Base-by-base conservation (phyloP, 1,284 basidiomycete genomes). In the Cystobasidiaceae sp. region DNA sequence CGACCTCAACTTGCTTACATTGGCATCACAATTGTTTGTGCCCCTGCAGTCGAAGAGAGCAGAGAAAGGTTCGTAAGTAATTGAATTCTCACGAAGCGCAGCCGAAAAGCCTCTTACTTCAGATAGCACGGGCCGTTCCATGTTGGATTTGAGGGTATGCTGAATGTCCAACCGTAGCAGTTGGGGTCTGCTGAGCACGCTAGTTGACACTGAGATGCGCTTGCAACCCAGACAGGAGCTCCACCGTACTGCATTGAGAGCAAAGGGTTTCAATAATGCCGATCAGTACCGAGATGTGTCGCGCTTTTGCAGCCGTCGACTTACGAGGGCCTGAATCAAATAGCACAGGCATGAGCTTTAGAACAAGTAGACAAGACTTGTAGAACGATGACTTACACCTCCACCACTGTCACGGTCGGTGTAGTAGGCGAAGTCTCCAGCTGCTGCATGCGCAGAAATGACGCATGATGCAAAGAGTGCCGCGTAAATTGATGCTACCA, bases 111-210 rank as follows among this genome's bases (percentile, higher is more conserved):
- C n/a, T n/a, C n/a, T n/a, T n/a, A n/a, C n/a, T 55, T 55, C 4
- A 55, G 51, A 17, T 55, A 55, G 21, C 51, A 55, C 5, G 51
- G 51, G 9, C 51, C 34, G 43, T 41, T 32, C 33, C 51, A 39
- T n/a, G 5, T 37, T 15, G 30, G 19, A 11, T 13, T 28, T 13
- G 33, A 41, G 33, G 51, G 34, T 15, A 55, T 34, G 23, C 21
- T 39, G 34, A 55, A 41, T 7, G 51, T 55, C 51, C 51, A 55
- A 13, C 51, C 51, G 34, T 41, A 55, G 51, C 51, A 55, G 28
- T 55, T 55, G 23, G 51, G 51, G 19, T 55, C 51, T 6, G 51
- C 51, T 19, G 51, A 25, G 21, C 51, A 55, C 27, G 51, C 51
- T 39, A 39, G 19, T 28, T 39, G 34, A 23, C 51, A 55, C 23